phyloP scores from a whole-genome alignment of 2,329 filamentous ascomycete genomes.

The Didymella sp. region DNA sequence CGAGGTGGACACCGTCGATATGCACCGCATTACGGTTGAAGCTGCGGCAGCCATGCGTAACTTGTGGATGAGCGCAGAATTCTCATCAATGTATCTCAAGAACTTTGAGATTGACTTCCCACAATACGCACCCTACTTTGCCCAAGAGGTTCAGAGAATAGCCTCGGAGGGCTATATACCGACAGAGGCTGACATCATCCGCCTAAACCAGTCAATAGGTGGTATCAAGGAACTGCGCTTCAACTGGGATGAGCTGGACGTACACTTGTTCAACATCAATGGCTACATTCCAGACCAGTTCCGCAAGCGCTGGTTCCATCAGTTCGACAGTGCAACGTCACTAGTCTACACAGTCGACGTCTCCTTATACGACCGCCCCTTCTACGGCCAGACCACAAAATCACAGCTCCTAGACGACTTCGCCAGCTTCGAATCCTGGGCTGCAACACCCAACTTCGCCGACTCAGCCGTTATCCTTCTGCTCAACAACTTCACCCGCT shows the following conservation, averaged over 20 bases:
- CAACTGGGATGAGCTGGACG: slow-evolving; percentile 45
- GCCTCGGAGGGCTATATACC: slow-evolving; percentile 40
- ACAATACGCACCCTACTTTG: slow-evolving; percentile 45
- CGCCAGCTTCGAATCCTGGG: slow-evolving; percentile 41
- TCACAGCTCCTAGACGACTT: slow-evolving; percentile 43
- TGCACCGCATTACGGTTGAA: slow-evolving; percentile 33
- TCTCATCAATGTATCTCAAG: slow-evolving; percentile 42
- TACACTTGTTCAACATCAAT: slow-evolving; percentile 48
- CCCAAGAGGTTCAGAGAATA: slow-evolving; percentile 38
- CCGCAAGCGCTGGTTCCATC: slow-evolving; percentile 47
- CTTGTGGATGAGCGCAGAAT: slow-evolving; percentile 41
- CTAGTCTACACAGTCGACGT: slow-evolving; percentile 46
- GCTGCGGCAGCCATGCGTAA: slow-evolving; percentile 37
- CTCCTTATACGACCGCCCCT: slow-evolving; percentile 43
- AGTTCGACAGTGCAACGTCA: slow-evolving; percentile 44
- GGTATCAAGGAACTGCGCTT: slow-evolving; percentile 47
- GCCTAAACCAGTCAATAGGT: slow-evolving; percentile 37
- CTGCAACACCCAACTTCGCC: slow-evolving; percentile 38
- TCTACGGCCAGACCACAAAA: slow-evolving; percentile 34
- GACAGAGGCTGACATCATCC: slow-evolving; percentile 45
- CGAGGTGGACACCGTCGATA: slow-evolving; percentile 42
- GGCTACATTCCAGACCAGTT: slow-evolving; percentile 43
- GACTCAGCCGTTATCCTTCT: slow-evolving; percentile 42
- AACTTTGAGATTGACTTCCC: slow-evolving; percentile 50
- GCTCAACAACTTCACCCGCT: slow-evolving; percentile 47